Evolutionary conservation across 2,329 filamentous ascomycete genomes (phyloP), one percentile per base, ranked within the genome.

Genomic region (Trichophyton mentagrophytes): DNA sequence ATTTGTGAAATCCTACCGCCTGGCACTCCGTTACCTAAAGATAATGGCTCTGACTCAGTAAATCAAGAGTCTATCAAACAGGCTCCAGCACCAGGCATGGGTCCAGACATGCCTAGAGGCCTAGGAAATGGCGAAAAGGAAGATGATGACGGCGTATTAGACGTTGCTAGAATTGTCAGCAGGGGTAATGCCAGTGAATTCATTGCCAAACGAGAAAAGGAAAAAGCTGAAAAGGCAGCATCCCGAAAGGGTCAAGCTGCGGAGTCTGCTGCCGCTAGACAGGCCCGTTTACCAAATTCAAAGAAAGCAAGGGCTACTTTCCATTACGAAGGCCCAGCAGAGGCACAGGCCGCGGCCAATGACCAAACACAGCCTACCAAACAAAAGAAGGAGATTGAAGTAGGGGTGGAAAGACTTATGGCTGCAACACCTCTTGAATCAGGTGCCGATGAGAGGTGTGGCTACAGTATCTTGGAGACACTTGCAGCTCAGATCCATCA

Each of bases 401-500:
- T 86, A 42, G 83, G 84, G 1, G 72, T 77, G 9, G 84, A 86
- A 68, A 77, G 84, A 58, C 86, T 86, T 69, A 76, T 83, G 67
- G 76, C 80, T 47, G 77, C 80, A n/a, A 80, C 78, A 8, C 71
- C 74, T 20, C 70, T 68, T 8, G 68, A 72, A 42, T 64, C 71
- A 8, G 64, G 64, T 4, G 66, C 63, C 3, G 66, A 66, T n/a
- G 69, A 72, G 17, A 69, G 70, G 7, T 58, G 74, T 22, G 72
- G 69, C 63, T 85, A 87, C 60, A 81, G 79, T 2, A 85, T 95
- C 61, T 82, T 97, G 49, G 89, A 96, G 69, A 85, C 85, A 61
- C 89, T 99, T 64, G 89, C 89, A 25, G 86, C 87, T 60, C 85
- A 89, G 44, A 87, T 97, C 65, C 90, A 96, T 73, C 84, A 86